A percentile compares a stretch with the other conserved stretches of the same genome.
These are phyloP conservation scores for Oxyria digyna DNA, from an alignment of 148 eudicot species.

Conservation along the genomic window DNA sequence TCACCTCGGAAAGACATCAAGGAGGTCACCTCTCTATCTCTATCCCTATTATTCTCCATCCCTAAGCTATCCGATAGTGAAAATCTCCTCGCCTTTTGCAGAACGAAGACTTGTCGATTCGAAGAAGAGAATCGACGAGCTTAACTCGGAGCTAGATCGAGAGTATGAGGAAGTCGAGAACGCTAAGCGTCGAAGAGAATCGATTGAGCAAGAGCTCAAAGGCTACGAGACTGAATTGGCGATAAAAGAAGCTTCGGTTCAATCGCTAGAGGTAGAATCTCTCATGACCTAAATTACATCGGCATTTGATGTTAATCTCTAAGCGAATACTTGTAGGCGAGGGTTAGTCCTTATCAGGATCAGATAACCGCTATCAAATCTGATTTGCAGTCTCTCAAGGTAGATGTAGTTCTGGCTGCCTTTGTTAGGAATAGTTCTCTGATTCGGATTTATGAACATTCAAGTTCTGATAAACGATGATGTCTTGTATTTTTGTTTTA, in stretches of 20 bases:
- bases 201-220: conserved; percentile 46
- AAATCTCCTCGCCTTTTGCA: conserved; percentile 11
- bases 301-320: background rate
- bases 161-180: conserved; percentile 37
- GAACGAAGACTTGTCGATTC: conserved; percentile 47
- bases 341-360: conserved; percentile 42
- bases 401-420: background rate
- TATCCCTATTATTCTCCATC: background rate
- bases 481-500: conserved; percentile 10
- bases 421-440: background rate
- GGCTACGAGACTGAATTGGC: conserved; percentile 68
- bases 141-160: conserved; percentile 29
- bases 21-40: conserved; percentile 35
- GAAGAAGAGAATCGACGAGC: conserved; percentile 49
- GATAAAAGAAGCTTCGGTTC: conserved; percentile 41
- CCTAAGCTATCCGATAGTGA: background rate
- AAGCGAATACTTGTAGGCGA: conserved; percentile 22
- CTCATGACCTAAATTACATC: background rate
- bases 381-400: conserved; percentile 56
- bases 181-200: conserved; percentile 46
- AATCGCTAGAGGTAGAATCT: conserved; percentile 44
- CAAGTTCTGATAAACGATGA: background rate
- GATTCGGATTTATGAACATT: background rate
- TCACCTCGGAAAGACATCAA: conserved; percentile 49
- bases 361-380: conserved; percentile 47